Conservation (phyloP, 345 rosid genomes). For the Rubroshorea leprosula region DNA sequence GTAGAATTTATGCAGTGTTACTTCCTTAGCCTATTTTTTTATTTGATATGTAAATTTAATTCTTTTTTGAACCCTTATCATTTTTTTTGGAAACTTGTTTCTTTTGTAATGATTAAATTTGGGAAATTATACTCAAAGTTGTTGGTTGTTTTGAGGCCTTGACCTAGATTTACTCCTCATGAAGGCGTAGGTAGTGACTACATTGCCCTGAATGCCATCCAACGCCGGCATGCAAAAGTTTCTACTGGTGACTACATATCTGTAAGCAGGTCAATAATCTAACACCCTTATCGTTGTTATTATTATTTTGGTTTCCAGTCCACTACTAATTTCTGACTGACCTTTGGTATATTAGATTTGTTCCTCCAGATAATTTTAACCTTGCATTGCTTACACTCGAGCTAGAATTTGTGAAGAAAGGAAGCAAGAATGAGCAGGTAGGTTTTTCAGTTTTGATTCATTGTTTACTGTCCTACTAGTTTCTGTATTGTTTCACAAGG, state of each 20-base stretch:
- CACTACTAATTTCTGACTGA: background rate
- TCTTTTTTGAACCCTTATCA: background rate
- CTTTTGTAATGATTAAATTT: background rate
- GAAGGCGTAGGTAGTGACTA: constrained; percentile 49
- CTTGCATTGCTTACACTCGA: constrained; percentile 81
- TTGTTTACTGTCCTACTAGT: background rate
- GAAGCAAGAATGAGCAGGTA: constrained; percentile 84
- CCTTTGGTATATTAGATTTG: constrained; percentile 39
- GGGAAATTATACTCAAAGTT: background rate
- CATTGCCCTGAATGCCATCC: constrained; percentile 79
- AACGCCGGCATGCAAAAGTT: constrained; percentile 77
- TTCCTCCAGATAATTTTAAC: constrained; percentile 71
- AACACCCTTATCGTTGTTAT: background rate
- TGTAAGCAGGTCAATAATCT: constrained; percentile 47
- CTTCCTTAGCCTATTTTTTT: no score
- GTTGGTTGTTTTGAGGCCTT: constrained; percentile 33
- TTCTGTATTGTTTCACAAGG: constrained; percentile 2
- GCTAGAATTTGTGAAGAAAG: constrained; percentile 89
- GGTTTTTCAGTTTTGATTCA: constrained; percentile 8
- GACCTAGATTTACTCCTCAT: constrained; percentile 64
- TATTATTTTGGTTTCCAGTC: background rate
- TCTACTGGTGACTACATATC: constrained; percentile 72
- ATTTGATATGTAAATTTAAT: no score
- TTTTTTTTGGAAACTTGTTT: background rate
- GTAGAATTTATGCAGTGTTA: no score